phyloP scores from a whole-genome alignment of 2,329 filamentous ascomycete species.

The Fusarium continuum region DNA sequence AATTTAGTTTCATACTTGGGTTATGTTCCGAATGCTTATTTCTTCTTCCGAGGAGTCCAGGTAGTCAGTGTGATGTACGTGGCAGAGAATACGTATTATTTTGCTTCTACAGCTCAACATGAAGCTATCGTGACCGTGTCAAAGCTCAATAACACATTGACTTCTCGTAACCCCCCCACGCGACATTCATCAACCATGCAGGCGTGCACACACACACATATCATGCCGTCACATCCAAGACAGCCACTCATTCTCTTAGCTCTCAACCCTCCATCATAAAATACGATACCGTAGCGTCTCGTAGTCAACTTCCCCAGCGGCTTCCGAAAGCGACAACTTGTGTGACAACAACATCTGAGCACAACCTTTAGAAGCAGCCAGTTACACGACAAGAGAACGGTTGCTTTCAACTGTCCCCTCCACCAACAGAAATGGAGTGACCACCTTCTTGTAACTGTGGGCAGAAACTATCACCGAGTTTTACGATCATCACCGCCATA shows the following conservation, averaged over 20 bases:
- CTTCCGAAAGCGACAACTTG: conserved; percentile 24
- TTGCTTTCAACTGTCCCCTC: conserved; percentile 22
- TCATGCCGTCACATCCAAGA: conserved; percentile 27
- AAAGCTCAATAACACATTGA: conserved; percentile 7
- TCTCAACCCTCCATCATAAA: conserved; percentile 14
- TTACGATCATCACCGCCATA: conserved; percentile 19
- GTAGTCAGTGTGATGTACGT: neutral
- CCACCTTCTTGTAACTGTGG: neutral
- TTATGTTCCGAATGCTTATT: neutral
- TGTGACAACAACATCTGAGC: conserved; percentile 31
- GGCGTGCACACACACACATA: conserved; percentile 5
- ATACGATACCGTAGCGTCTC: conserved; percentile 4
- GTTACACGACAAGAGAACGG: conserved; percentile 8
- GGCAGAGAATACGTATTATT: neutral
- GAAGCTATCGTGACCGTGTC: conserved; percentile 10
- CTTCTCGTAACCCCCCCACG: conserved; percentile 15
- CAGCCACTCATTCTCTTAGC: conserved; percentile 19
- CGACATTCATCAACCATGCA: conserved; percentile 21
- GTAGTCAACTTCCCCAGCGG: conserved; percentile 3
- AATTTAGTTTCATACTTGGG: conserved; percentile 9
- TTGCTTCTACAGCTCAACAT: neutral
- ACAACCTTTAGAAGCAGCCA: conserved; percentile 18
- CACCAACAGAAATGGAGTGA: conserved; percentile 10
- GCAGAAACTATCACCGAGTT: conserved; percentile 1
- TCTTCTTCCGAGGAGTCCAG: neutral